Conservation (phyloP, 352 stramenopile genomes). For the Globisporangium yorkense region DNA sequence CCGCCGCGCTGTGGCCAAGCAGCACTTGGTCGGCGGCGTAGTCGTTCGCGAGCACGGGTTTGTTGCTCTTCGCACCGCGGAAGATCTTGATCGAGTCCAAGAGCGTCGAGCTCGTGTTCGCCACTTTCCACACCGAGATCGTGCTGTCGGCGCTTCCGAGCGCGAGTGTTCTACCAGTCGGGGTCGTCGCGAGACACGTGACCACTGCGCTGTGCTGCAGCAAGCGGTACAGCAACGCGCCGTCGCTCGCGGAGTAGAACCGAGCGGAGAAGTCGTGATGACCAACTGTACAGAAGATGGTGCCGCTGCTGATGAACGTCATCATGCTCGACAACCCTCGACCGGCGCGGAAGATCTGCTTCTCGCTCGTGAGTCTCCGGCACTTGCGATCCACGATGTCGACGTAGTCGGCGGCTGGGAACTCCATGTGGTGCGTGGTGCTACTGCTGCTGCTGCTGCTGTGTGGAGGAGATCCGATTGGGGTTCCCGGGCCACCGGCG, state of each 20-base stretch:
- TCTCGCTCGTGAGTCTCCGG: constrained; percentile 43
- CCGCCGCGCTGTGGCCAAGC: constrained; percentile 47
- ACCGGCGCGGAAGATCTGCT: constrained; percentile 21
- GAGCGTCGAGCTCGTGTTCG: constrained; percentile 54
- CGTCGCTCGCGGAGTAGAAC: constrained; percentile 69
- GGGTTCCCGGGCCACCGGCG: background rate
- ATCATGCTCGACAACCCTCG: constrained; percentile 19
- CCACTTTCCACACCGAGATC: constrained; percentile 78
- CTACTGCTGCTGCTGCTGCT: background rate
- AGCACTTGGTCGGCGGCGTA: constrained; percentile 75
- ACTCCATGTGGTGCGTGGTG: constrained; percentile 12
- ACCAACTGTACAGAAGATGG: constrained; percentile 57
- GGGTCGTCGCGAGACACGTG: constrained; percentile 51
- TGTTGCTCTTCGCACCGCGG: constrained; percentile 36
- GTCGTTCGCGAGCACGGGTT: constrained; percentile 68
- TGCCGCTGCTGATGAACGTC: constrained; percentile 45
- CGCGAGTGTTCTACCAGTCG: constrained; percentile 36
- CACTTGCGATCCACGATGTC: constrained; percentile 68
- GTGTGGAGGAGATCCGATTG: constrained; percentile 4
- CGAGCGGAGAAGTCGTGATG: constrained; percentile 74
- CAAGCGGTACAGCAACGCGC: constrained; percentile 60
- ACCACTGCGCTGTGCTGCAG: constrained; percentile 70
- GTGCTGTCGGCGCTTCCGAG: constrained; percentile 65
- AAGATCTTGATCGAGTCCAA: constrained; percentile 80
- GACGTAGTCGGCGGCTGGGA: constrained; percentile 26